These are phyloP conservation scores for Kodamaea kakaduensis DNA, from an alignment of 805 yeast species.

Conservation along the genomic window DNA sequence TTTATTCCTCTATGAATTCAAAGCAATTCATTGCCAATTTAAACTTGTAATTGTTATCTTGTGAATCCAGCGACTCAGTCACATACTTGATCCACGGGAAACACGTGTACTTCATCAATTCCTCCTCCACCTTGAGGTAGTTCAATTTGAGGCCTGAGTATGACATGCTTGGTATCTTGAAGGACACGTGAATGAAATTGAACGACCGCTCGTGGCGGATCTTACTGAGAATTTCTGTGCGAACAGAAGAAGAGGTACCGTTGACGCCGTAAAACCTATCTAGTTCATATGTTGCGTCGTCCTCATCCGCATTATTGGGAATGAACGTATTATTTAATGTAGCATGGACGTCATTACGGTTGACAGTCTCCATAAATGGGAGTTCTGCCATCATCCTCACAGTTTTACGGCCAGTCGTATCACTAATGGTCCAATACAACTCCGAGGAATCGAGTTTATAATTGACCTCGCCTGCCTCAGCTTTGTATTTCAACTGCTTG, in stretches of 20 bases:
- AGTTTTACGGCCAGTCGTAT: conserved; percentile 56
- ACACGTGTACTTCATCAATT: conserved; percentile 55
- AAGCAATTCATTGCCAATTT: conserved; percentile 21
- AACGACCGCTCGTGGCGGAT: conserved; percentile 12
- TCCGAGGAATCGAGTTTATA: conserved; percentile 68
- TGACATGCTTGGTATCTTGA: conserved; percentile 46
- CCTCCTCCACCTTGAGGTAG: conserved; percentile 64
- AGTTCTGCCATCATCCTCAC: conserved; percentile 58
- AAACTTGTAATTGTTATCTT: conserved; percentile 17
- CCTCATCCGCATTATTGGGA: conserved; percentile 9
- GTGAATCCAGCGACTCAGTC: conserved; percentile 10
- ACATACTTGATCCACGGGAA: conserved; percentile 78
- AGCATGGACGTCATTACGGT: conserved; percentile 9
- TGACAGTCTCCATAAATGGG: conserved; percentile 24
- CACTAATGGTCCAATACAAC: conserved; percentile 67
- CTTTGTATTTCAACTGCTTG: conserved; percentile 61
- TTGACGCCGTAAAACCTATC: conserved; percentile 34
- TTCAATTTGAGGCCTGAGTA: conserved; percentile 65
- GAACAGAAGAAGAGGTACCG: conserved; percentile 29
- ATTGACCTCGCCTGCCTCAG: conserved; percentile 66
- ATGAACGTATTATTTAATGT: conserved; percentile 10
- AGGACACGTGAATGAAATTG: conserved; percentile 26
- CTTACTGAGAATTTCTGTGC: conserved; percentile 14
- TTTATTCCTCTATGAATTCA: conserved; percentile 5
- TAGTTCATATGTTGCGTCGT: conserved; percentile 15